Evolutionary conservation across 352 stramenopile species (phyloP), one percentile per base, ranked within the genome.

Genomic region (Phytopythium vexans): DNA sequence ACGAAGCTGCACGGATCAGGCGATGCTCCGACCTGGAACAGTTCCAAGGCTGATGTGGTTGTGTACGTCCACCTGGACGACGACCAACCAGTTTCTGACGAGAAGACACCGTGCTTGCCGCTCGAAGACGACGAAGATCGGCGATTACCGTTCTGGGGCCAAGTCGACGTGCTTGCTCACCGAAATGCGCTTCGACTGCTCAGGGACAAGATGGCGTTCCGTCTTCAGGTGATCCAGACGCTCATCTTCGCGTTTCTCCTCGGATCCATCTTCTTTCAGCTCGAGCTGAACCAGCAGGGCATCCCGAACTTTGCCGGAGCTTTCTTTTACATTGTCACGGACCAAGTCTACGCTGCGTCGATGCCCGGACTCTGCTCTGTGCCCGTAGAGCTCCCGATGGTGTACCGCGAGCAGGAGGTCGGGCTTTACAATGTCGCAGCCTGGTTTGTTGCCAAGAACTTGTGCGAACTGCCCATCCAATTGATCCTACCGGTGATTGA

Each of bases 381-480:
- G 40, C 76, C 76, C 0, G 57, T 79, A 33, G 73, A 85, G 44
- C 52, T 87, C 1, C 71, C 76, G 15, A 74, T 87, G 9, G 67
- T 87, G 1, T 58, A 68, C 31, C 63, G 73, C 6, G 76, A 87
- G 46, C 78, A 80, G 50, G 44, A 65, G 27, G 60, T 77, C 4
- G 72, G 71, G 2, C 46, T 83, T 2, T 87, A 87, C 44, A 52
- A 60, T 14, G 49, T 82, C 1, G 54, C 51, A 2, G 53, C 70
- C 1, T 86, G 75, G 75, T 86, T 80, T 38, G 11, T 70, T 1
- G 62, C 72, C 37, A 86, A 84, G 56, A 86, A 86, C 40, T 9
- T 83, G 41, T 83, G 75, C 44, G 75, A 86, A 50, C 45, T 83
- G 4, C 67, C 63, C 14, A 52, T 64, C 27, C 75, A 86, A 46